Base-by-base conservation (phyloP, 768 basidiomycete species). In the Rhodotorula toruloides region DNA sequence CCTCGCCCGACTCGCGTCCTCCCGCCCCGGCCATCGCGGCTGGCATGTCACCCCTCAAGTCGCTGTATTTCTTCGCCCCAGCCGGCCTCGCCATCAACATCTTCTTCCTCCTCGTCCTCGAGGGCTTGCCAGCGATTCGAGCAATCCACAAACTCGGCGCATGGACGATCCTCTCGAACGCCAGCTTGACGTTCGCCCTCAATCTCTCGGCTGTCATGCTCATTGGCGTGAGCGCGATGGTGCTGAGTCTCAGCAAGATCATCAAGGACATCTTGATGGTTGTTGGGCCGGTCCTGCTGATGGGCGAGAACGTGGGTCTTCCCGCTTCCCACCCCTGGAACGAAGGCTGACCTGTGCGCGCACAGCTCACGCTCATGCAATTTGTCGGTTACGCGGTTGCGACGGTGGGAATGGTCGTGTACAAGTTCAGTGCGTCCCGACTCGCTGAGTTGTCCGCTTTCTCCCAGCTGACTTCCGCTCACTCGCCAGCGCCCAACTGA, bases 41-140 rank as follows among this genome's bases (percentile, higher is more conserved):
- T 75, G 93, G 94, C 80, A 96, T 97, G 93, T 91, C 96, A 74
- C 93, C 93, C 0, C 84, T 96, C 14, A 90, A 91, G 39, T 92
- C 91, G 14, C 78, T 97, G 57, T 89, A 96, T 80, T 96, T 58
- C 37, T 93, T 92, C 75, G 92, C 92, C 10, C 92, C 92, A 16
- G 79, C 96, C 59, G 96, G 93, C 76, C 90, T 92, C 1, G 75
- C 81, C 68, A 89, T 97, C 80, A 96, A 93, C 77, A 82, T 90
- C 29, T 76, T 83, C 56, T 81, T 92, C 71, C 77, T 96, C 31
- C 88, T 91, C 12, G 89, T 93, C 79, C 91, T 90, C 0, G 93
- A 97, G 77, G 91, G 93, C 2, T 78, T 89, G 21, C 86, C 82
- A 6, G 91, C 93, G 0, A 89, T 97, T 80, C 7, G 4, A 5